Conservation (phyloP, 805 yeast species). For the Starmerella stigmatis region DNA sequence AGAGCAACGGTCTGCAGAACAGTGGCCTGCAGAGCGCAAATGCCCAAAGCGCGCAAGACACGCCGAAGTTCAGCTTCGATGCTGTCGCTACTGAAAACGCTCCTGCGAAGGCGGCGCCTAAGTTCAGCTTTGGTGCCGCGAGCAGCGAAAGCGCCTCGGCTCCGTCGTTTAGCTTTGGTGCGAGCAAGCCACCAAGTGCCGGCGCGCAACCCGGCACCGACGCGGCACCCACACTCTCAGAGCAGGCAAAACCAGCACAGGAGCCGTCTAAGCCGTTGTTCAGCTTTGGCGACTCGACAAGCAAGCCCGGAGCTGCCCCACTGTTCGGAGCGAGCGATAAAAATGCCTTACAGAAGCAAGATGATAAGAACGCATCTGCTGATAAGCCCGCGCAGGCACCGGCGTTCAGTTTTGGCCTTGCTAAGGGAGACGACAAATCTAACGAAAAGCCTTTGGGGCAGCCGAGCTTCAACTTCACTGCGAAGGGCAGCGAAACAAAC, state of each 20-base stretch:
- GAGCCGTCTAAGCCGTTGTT: slow-evolving; percentile 9
- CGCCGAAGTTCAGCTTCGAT: background rate
- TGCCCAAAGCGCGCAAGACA: background rate
- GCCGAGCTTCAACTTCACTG: too few species aligned
- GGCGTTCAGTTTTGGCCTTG: slow-evolving; percentile 15
- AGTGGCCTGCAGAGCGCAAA: too few species aligned
- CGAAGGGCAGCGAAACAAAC: too few species aligned
- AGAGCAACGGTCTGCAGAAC: too few species aligned
- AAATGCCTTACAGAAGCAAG: background rate
- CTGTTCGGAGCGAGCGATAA: background rate
- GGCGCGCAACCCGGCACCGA: background rate
- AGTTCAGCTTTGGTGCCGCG: slow-evolving; percentile 8
- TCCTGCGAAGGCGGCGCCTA: slow-evolving; percentile 6
- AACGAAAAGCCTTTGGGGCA: too few species aligned
- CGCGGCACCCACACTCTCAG: too few species aligned
- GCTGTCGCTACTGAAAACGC: background rate
- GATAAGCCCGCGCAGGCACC: slow-evolving; percentile 7
- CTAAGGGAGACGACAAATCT: too few species aligned
- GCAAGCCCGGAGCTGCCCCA: too few species aligned
- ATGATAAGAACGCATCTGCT: background rate
- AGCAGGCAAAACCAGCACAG: too few species aligned
- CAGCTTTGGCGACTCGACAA: too few species aligned
- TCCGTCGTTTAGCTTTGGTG: background rate
- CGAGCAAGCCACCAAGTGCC: background rate
- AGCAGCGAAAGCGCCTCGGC: background rate